Evolutionary conservation across 2,329 filamentous ascomycete genomes (phyloP).

Genomic region (Moelleriella libera): DNA sequence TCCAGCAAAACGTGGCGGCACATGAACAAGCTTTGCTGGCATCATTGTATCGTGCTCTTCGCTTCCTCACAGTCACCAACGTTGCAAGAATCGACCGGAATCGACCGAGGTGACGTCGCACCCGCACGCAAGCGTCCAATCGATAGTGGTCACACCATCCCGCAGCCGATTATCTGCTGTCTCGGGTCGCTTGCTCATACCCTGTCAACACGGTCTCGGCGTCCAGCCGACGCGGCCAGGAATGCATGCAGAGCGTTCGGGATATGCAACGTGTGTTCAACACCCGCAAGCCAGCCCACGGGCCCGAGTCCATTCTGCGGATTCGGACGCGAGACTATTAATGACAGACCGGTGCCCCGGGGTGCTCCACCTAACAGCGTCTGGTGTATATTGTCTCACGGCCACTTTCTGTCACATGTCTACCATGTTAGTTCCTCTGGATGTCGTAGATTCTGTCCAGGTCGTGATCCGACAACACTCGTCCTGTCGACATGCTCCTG

Average conservation of each 20-base stretch:
- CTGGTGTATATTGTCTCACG: background rate
- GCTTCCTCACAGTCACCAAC: background rate
- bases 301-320: background rate
- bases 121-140: background rate
- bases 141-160: background rate
- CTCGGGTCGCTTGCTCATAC: background rate
- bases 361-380: background rate
- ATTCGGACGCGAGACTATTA: background rate
- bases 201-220: background rate
- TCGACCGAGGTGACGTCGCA: conserved; percentile 1
- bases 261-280: background rate
- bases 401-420: background rate
- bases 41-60: no score
- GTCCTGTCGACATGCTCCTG: background rate
- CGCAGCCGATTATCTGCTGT: background rate
- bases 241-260: background rate
- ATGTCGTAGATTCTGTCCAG: background rate
- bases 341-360: background rate
- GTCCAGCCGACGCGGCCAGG: background rate
- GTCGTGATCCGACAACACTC: background rate
- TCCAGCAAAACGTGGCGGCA: no score
- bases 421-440: no score
- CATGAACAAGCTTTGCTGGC: no score
- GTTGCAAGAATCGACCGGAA: background rate
- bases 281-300: no score